These are phyloP conservation scores for Avicennia marina DNA, from an alignment of 257 asterid species.

Conservation along the genomic window DNA sequence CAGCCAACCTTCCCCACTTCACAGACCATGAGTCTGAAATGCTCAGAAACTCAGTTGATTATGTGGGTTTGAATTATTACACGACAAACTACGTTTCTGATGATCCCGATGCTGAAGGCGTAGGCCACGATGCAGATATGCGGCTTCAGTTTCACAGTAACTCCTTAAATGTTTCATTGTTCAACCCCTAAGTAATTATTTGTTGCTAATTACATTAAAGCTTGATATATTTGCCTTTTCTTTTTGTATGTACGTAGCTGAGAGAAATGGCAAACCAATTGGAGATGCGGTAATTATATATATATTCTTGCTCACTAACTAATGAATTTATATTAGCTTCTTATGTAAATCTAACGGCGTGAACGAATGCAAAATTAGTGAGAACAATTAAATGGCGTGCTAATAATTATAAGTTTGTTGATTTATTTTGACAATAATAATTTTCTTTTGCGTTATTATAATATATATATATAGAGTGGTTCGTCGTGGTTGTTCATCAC, in stretches of 20 bases:
- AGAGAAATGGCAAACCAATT: background rate
- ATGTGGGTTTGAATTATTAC: slow-evolving; percentile 29
- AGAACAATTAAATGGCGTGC: background rate
- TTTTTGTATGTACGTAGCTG: background rate
- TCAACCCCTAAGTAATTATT: too few species aligned
- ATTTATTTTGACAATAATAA: background rate
- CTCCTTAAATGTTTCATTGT: background rate
- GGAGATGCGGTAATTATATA: background rate
- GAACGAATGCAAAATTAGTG: too few species aligned
- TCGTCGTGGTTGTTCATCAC: slow-evolving; percentile 3
- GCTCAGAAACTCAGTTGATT: slow-evolving; percentile 18
- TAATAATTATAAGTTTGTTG: background rate
- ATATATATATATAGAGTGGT: background rate
- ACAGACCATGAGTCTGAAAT: background rate
- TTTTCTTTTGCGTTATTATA: background rate
- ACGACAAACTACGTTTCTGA: slow-evolving; percentile 12
- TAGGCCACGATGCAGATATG: slow-evolving; percentile 14
- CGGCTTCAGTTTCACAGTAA: background rate
- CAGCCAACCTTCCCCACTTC: slow-evolving; percentile 12
- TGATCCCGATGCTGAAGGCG: background rate
- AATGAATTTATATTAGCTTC: too few species aligned
- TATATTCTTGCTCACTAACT: too few species aligned
- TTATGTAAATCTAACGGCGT: too few species aligned
- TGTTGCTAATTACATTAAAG: too few species aligned
- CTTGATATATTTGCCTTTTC: too few species aligned